These are phyloP conservation scores for Tuber magnatum DNA, from an alignment of 495 filamentous ascomycete genomes.

Conservation along the genomic window DNA sequence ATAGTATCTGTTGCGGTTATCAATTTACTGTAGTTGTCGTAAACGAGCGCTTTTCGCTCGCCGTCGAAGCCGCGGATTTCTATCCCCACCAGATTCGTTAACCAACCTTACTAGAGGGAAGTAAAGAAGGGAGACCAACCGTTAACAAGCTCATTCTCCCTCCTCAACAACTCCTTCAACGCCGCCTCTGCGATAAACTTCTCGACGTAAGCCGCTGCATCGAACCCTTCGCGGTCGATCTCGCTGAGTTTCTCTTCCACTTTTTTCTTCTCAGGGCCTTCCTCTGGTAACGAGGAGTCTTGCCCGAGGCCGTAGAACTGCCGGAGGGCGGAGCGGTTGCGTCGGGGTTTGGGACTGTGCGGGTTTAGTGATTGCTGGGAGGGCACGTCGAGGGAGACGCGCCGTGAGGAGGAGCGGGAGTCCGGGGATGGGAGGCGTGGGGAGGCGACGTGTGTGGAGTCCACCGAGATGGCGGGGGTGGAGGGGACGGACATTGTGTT, in stretches of 20 bases:
- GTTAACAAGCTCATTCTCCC: conserved; percentile 57
- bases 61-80: conserved; percentile 88
- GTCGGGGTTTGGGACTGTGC: conserved; percentile 45
- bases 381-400: conserved; percentile 47
- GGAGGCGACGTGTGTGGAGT: conserved; percentile 49
- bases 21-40: conserved; percentile 95
- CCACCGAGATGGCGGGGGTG: conserved; percentile 56
- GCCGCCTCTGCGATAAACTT: conserved; percentile 58
- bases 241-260: conserved; percentile 45
- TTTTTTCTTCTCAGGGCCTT: conserved; percentile 21
- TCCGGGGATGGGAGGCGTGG: conserved; percentile 48
- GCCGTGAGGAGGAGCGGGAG: conserved; percentile 43
- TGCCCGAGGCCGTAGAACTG: conserved; percentile 79
- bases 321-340: conserved; percentile 75
- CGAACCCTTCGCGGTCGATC: conserved; percentile 54
- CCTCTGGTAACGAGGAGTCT: conserved; percentile 27
- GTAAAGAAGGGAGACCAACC: conserved; percentile 36
- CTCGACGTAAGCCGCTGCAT: conserved; percentile 54
- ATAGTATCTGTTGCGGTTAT: conserved; percentile 95
- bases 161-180: conserved; percentile 56
- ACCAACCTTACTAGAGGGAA: neutral
- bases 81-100: conserved; percentile 28
- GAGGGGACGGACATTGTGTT: conserved; percentile 67
- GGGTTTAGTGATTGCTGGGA: conserved; percentile 40
- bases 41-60: conserved; percentile 91